phyloP scores from a whole-genome alignment of 352 stramenopile genomes.

The Pythium rhizo-oryzae region DNA sequence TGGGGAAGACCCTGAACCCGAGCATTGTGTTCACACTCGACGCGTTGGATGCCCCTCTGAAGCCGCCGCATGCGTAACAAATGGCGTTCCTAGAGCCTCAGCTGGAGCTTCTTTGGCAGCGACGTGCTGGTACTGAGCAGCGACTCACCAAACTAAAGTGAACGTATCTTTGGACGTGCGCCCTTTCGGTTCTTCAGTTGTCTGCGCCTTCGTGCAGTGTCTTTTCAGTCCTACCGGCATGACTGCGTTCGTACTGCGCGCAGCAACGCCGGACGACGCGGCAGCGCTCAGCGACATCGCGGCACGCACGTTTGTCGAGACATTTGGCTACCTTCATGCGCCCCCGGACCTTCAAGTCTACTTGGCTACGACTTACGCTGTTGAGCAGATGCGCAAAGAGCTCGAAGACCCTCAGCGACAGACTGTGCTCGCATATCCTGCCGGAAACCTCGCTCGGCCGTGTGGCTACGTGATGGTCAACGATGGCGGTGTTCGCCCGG shows the following conservation, averaged over 20 bases:
- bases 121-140: no score
- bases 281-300: background rate
- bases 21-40: background rate
- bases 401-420: slow-evolving; percentile 24
- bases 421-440: slow-evolving; percentile 31
- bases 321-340: background rate
- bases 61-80: background rate
- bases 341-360: background rate
- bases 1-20: slow-evolving; percentile 16
- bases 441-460: background rate
- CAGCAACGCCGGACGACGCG: slow-evolving; percentile 1
- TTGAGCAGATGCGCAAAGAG: slow-evolving; percentile 27
- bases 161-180: no score
- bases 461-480: slow-evolving; percentile 33
- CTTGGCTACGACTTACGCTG: slow-evolving; percentile 16
- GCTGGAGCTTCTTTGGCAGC: no score
- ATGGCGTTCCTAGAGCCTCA: no score
- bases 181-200: no score
- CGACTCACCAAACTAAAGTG: no score
- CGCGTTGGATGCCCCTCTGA: background rate
- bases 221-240: no score
- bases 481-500: slow-evolving; percentile 23
- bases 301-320: slow-evolving; percentile 6
- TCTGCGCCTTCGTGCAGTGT: no score
- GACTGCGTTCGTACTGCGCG: background rate